Evolutionary conservation across 106 monocot genomes (phyloP).

Genomic region (Apostasia shenzhenica): DNA sequence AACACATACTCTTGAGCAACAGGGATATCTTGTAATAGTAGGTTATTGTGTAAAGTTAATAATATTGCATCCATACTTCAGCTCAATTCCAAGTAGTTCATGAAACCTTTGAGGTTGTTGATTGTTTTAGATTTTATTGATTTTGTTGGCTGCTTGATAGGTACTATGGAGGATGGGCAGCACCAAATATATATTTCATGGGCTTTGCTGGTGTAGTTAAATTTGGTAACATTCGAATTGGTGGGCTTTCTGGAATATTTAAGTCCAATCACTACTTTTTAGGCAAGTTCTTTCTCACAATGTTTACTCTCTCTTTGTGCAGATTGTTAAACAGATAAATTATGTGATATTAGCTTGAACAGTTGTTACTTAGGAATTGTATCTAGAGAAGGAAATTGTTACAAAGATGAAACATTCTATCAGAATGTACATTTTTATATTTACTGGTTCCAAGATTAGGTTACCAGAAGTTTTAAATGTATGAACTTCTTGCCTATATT

Average conservation of each 20-base stretch:
- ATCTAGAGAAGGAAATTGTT: too few relatives aligned
- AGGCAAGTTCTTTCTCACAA: slow-evolving; percentile 40
- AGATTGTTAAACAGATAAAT: neutral
- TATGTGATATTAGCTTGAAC: neutral
- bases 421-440: too few relatives aligned
- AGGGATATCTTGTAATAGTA: too few relatives aligned
- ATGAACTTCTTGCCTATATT: neutral
- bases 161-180: slow-evolving; percentile 81
- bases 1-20: too few relatives aligned
- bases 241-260: slow-evolving; percentile 89
- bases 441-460: too few relatives aligned
- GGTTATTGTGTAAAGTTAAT: too few relatives aligned
- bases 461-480: neutral
- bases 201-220: slow-evolving; percentile 78
- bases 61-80: too few relatives aligned
- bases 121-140: slow-evolving; percentile 8
- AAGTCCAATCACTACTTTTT: slow-evolving; percentile 45
- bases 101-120: neutral
- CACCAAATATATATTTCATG: slow-evolving; percentile 72
- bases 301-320: neutral
- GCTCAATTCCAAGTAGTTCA: neutral
- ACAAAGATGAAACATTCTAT: too few relatives aligned
- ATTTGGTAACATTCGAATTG: slow-evolving; percentile 91
- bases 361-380: neutral
- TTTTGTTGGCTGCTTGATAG: slow-evolving; percentile 20